Evolutionary conservation across 2,329 filamentous ascomycete species (phyloP).

Genomic region (Ophiostoma australiae): DNA sequence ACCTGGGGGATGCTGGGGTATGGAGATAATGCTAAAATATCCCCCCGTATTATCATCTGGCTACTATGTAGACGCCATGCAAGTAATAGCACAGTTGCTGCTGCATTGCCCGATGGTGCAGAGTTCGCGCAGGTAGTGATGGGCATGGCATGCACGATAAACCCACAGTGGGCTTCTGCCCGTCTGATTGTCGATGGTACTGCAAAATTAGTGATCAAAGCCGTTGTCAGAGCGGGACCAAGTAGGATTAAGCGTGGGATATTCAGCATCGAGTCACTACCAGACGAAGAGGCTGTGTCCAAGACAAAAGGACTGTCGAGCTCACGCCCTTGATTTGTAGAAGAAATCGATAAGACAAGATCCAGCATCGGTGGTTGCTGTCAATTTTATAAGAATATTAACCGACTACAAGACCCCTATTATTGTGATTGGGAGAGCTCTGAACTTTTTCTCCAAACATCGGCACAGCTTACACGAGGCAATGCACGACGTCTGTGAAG

Average conservation of each 20-base stretch:
- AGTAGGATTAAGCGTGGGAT: not conserved
- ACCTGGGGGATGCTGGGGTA: not conserved
- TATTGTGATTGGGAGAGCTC: not conserved
- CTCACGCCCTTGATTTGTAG: not conserved
- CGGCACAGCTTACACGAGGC: conserved; percentile 8
- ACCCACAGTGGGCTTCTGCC: not conserved
- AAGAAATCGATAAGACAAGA: not conserved
- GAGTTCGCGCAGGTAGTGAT: not conserved
- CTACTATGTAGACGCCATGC: conserved; percentile 2
- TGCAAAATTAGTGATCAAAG: conserved; percentile 1
- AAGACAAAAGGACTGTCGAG: not conserved
- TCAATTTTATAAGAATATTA: not conserved
- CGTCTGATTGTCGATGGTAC: not conserved
- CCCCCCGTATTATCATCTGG: not conserved
- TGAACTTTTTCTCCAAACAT: not conserved
- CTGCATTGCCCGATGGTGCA: not conserved
- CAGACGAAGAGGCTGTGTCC: not conserved
- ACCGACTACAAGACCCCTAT: not conserved
- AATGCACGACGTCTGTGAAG: not conserved
- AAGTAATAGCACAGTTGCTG: not conserved
- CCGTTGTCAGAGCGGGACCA: not conserved
- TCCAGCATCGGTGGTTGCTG: conserved; percentile 3
- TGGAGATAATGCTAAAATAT: not conserved
- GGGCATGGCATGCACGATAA: not conserved
- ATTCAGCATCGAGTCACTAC: not conserved